These are phyloP conservation scores for Verbascum thapsus DNA, from an alignment of 257 asterid species.

Conservation along the genomic window DNA sequence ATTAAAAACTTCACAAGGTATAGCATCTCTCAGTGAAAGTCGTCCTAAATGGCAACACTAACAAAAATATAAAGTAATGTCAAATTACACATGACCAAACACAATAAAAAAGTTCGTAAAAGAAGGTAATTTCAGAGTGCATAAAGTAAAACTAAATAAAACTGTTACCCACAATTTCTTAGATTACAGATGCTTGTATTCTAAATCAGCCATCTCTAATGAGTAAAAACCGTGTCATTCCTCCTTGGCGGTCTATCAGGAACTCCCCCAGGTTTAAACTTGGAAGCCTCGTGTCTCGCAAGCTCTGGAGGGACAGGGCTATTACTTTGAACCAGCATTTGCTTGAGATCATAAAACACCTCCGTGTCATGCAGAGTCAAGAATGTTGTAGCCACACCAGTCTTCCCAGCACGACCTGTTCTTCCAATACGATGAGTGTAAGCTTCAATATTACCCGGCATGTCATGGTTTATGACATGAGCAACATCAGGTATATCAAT, in stretches of 20 bases:
- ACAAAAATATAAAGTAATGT: slow-evolving; percentile 22
- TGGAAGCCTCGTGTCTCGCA: slow-evolving; percentile 49
- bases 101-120: slow-evolving; percentile 1
- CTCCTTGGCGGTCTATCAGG: slow-evolving; percentile 55
- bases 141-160: slow-evolving; percentile 12
- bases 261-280: slow-evolving; percentile 49
- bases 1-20: not conserved
- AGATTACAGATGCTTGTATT: slow-evolving; percentile 15
- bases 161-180: slow-evolving; percentile 1
- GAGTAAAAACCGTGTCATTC: slow-evolving; percentile 48
- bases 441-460: slow-evolving; percentile 59
- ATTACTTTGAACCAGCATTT: slow-evolving; percentile 62
- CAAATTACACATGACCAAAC: slow-evolving; percentile 11
- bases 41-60: not conserved
- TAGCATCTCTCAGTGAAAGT: slow-evolving; percentile 16
- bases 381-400: slow-evolving; percentile 65
- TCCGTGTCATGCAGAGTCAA: slow-evolving; percentile 62
- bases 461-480: slow-evolving; percentile 61
- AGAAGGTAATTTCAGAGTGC: slow-evolving; percentile 2
- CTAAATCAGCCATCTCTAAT: slow-evolving; percentile 22
- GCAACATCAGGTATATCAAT: slow-evolving; percentile 69
- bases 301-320: slow-evolving; percentile 58
- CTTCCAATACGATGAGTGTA: slow-evolving; percentile 71
- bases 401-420: slow-evolving; percentile 75
- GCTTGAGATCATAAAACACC: slow-evolving; percentile 62